These are phyloP conservation scores for Lepiota brunneoincarnata DNA, from an alignment of 768 basidiomycete species.

Conservation along the genomic window DNA sequence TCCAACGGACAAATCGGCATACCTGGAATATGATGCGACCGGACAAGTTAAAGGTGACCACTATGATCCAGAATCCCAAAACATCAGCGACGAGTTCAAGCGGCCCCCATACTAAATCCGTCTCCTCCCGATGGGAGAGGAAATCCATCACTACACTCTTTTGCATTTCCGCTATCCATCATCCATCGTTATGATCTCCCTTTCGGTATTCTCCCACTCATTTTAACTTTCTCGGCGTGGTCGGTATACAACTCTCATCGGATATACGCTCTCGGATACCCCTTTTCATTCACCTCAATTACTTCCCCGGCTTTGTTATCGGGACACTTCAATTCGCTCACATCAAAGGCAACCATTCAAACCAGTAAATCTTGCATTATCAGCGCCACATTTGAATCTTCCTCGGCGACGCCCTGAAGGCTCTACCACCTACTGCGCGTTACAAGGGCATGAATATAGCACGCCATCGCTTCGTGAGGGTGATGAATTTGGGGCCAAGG, in stretches of 20 bases:
- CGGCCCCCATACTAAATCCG: constrained; percentile 41
- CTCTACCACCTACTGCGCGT: too few species aligned
- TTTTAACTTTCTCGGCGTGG: background rate
- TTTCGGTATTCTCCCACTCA: constrained; percentile 5
- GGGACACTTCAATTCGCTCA: background rate
- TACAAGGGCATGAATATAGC: too few species aligned
- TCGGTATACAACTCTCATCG: background rate
- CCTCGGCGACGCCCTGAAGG: background rate
- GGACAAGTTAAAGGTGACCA: constrained; percentile 45
- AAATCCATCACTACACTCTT: constrained; percentile 1
- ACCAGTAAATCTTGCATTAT: background rate
- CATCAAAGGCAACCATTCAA: background rate
- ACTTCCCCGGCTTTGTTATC: constrained; percentile 11
- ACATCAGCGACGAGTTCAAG: constrained; percentile 63
- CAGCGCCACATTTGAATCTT: background rate
- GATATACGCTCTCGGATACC: constrained; percentile 8
- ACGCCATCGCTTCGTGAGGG: background rate
- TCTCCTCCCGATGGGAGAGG: background rate
- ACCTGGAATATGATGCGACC: constrained; percentile 53
- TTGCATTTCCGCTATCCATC: background rate
- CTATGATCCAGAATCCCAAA: constrained; percentile 60
- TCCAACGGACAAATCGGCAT: constrained; percentile 37
- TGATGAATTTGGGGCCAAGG: background rate
- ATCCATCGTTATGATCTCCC: background rate
- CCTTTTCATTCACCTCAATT: constrained; percentile 3